A percentile compares a stretch with the other conserved stretches of the same genome.
Evolutionary conservation across 192 early-diverging fungal species (phyloP).

Genomic region (Phycomyces blakesleeanus): DNA sequence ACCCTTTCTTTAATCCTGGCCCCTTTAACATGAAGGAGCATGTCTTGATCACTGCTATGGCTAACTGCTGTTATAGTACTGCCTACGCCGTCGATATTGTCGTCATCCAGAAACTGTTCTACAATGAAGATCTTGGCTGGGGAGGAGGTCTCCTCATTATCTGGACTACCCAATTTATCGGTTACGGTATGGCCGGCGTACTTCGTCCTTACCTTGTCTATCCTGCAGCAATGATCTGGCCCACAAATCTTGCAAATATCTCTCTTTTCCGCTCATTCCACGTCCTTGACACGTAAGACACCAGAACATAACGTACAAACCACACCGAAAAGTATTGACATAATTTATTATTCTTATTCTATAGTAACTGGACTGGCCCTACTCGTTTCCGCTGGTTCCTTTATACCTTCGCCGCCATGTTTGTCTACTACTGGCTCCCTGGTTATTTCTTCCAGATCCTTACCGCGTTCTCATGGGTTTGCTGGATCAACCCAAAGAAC

Average conservation of each 20-base stretch:
- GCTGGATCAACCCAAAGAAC: slow-evolving; percentile 49
- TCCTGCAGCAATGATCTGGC: slow-evolving; percentile 88
- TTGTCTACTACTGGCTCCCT: slow-evolving; percentile 60
- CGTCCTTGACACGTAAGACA: slow-evolving; percentile 6
- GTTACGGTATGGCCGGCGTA: slow-evolving; percentile 63
- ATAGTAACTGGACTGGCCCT: slow-evolving; percentile 27
- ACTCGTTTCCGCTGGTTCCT: slow-evolving; percentile 60
- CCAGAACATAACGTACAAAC: slow-evolving; percentile 1
- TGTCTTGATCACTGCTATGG: slow-evolving; percentile 53
- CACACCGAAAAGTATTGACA: slow-evolving; percentile 14
- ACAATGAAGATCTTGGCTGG: slow-evolving; percentile 50
- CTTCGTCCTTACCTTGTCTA: slow-evolving; percentile 79
- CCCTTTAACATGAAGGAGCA: slow-evolving; percentile 69
- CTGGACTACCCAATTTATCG: slow-evolving; percentile 44
- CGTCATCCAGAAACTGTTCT: slow-evolving; percentile 55
- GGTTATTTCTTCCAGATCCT: slow-evolving; percentile 48
- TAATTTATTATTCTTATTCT: neutral
- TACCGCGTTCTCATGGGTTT: slow-evolving; percentile 47
- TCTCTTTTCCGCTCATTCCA: slow-evolving; percentile 79
- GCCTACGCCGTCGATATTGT: slow-evolving; percentile 59
- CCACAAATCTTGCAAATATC: slow-evolving; percentile 68
- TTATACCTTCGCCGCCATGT: slow-evolving; percentile 44
- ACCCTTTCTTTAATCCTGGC: slow-evolving; percentile 55
- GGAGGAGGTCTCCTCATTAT: slow-evolving; percentile 51
- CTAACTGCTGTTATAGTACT: slow-evolving; percentile 43